phyloP scores from a whole-genome alignment of 257 asterid species.

The Phtheirospermum japonicum region DNA sequence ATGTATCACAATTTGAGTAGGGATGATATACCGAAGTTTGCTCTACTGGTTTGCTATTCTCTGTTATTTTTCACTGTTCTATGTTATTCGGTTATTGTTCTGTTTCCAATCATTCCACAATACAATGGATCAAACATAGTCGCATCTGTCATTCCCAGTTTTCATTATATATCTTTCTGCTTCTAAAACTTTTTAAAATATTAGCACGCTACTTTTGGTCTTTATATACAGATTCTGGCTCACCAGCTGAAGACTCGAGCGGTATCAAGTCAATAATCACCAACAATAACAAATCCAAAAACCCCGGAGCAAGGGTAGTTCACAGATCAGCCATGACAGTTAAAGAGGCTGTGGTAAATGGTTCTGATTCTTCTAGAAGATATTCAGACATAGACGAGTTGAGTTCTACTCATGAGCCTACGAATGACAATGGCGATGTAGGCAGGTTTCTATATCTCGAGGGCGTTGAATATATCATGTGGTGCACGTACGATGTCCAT shows the following conservation, averaged over 20 bases:
- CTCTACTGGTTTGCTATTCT: too few relatives aligned
- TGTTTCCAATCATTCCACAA: too few relatives aligned
- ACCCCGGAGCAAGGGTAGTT: conserved; percentile 36
- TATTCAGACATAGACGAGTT: conserved; percentile 36
- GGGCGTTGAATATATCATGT: conserved; percentile 96
- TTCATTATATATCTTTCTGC: too few relatives aligned
- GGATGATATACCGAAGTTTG: too few relatives aligned
- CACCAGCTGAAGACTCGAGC: conserved; percentile 48
- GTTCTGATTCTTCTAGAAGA: conserved; percentile 25
- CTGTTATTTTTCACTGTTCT: too few relatives aligned
- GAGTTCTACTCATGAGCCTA: background rate
- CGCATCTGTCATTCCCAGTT: too few relatives aligned
- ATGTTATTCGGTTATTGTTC: too few relatives aligned
- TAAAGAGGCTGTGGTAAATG: conserved; percentile 31
- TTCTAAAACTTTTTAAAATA: background rate
- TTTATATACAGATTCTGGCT: conserved; percentile 54
- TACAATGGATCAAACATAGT: too few relatives aligned
- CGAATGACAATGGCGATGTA: conserved; percentile 54
- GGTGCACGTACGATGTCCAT: conserved; percentile 99
- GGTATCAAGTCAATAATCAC: conserved; percentile 33
- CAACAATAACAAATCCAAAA: conserved; percentile 37
- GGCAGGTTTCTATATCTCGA: conserved; percentile 91
- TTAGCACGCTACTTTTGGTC: background rate
- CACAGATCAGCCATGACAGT: conserved; percentile 27
- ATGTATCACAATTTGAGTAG: too few relatives aligned